phyloP scores from a whole-genome alignment of 2,329 filamentous ascomycete genomes.

The Elsinoe necatrix region DNA sequence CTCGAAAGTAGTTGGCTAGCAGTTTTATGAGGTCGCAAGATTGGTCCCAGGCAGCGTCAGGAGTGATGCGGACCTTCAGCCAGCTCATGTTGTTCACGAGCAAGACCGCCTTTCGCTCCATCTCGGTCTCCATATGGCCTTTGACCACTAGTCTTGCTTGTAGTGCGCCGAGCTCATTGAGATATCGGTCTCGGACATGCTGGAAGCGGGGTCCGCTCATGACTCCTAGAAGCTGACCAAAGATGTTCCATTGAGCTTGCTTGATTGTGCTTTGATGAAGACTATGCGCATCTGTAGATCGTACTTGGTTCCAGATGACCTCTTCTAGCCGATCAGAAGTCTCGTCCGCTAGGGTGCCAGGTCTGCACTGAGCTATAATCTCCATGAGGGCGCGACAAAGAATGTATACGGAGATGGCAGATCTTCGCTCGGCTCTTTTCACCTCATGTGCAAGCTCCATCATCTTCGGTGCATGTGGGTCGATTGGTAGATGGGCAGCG shows the following conservation, averaged over 20 bases:
- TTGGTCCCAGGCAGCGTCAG: slow-evolving; percentile 69
- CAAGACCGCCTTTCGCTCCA: slow-evolving; percentile 75
- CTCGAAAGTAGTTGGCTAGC: slow-evolving; percentile 72
- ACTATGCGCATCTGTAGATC: slow-evolving; percentile 76
- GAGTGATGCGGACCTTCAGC: slow-evolving; percentile 64
- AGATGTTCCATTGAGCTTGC: slow-evolving; percentile 91
- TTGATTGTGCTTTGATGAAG: slow-evolving; percentile 69
- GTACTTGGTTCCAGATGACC: slow-evolving; percentile 94
- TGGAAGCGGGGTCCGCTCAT: slow-evolving; percentile 92
- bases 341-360: slow-evolving; percentile 73
- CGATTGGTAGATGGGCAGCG: slow-evolving; percentile 13
- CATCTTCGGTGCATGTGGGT: slow-evolving; percentile 18
- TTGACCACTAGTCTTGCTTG: slow-evolving; percentile 69
- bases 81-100: slow-evolving; percentile 89
- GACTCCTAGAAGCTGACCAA: slow-evolving; percentile 83
- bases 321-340: slow-evolving; percentile 92
- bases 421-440: slow-evolving; percentile 59
- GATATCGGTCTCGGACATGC: slow-evolving; percentile 72
- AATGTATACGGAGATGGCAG: slow-evolving; percentile 91
- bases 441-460: slow-evolving; percentile 26
- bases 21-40: slow-evolving; percentile 83
- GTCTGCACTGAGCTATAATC: slow-evolving; percentile 81
- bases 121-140: slow-evolving; percentile 56
- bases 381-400: slow-evolving; percentile 89
- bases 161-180: slow-evolving; percentile 68